Conservation (phyloP, 202 grass and related monocot species). For the Cymbopogon flexuosus region DNA sequence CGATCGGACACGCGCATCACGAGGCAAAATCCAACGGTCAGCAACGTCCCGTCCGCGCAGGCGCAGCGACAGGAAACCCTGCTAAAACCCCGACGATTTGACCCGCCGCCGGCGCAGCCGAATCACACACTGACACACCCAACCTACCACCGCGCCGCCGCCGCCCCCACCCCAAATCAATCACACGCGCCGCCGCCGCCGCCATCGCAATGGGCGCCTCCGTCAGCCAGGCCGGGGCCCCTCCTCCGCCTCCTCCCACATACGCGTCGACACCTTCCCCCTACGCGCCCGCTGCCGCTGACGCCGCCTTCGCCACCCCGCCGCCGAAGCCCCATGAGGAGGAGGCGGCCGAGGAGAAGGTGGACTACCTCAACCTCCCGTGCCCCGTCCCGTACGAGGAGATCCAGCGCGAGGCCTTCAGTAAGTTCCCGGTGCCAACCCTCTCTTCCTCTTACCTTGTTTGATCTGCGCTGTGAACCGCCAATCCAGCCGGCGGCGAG, state of each 20-base stretch:
- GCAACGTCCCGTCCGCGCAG: neutral
- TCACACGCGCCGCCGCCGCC: neutral
- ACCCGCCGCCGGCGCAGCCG: constrained; percentile 28
- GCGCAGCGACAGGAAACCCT: constrained; percentile 35
- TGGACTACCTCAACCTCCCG: constrained; percentile 70
- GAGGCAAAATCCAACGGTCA: constrained; percentile 3
- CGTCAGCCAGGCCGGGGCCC: constrained; percentile 38
- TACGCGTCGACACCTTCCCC: constrained; percentile 21
- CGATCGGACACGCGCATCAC: neutral
- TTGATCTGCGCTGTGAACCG: neutral
- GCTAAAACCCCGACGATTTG: constrained; percentile 28
- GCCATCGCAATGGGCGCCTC: constrained; percentile 53
- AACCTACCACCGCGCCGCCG: neutral
- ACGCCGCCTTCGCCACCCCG: neutral
- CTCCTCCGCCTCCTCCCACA: constrained; percentile 4
- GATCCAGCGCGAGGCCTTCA: constrained; percentile 53
- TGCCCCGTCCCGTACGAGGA: constrained; percentile 63
- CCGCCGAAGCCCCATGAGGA: neutral
- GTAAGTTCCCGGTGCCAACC: constrained; percentile 30
- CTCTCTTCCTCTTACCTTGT: neutral
- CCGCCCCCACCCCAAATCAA: constrained; percentile 23
- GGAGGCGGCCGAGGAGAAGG: constrained; percentile 41
- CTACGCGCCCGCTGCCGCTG: neutral
- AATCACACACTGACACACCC: neutral
- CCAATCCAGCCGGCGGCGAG: neutral